Percentiles rank a stretch among this genome's conserved stretches.
Evolutionary conservation across 169 alveolate species (phyloP).

Genomic region (Plasmodium reichenowi): DNA sequence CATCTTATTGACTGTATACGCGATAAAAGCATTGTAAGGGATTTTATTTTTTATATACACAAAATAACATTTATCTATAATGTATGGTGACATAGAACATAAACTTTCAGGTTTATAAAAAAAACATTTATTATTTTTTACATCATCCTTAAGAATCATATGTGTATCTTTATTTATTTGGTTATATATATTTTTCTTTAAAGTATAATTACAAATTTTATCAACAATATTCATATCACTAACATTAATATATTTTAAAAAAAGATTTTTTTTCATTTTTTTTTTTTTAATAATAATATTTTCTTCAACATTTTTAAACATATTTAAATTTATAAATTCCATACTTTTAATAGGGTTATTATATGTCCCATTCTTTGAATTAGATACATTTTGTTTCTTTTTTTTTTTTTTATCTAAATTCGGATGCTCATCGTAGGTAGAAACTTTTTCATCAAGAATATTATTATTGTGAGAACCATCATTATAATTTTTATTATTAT

Average conservation of each 20-base stretch:
- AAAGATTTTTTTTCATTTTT: background rate
- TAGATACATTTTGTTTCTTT: background rate
- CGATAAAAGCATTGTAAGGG: constrained; percentile 33
- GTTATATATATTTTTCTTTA: constrained; percentile 18
- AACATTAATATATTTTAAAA: constrained; percentile 11
- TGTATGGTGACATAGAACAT: constrained; percentile 23
- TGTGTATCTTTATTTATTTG: constrained; percentile 16
- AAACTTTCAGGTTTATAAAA: constrained; percentile 13
- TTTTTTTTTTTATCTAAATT: background rate
- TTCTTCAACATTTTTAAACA: background rate
- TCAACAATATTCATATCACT: constrained; percentile 11
- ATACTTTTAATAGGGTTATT: background rate
- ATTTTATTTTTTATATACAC: constrained; percentile 21
- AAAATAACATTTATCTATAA: constrained; percentile 19
- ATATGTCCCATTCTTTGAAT: background rate
- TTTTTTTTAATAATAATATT: background rate
- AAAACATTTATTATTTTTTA: constrained; percentile 9
- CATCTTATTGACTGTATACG: constrained; percentile 19
- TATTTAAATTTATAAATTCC: background rate
- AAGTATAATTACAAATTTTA: constrained; percentile 30
- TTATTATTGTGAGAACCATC: background rate
- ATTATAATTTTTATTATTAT: background rate
- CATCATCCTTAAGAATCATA: background rate
- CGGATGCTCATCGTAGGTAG: too few species aligned
- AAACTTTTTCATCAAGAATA: background rate